Evolutionary conservation across 2,329 filamentous ascomycete species (phyloP).

Genomic region (Scedosporium boydii): DNA sequence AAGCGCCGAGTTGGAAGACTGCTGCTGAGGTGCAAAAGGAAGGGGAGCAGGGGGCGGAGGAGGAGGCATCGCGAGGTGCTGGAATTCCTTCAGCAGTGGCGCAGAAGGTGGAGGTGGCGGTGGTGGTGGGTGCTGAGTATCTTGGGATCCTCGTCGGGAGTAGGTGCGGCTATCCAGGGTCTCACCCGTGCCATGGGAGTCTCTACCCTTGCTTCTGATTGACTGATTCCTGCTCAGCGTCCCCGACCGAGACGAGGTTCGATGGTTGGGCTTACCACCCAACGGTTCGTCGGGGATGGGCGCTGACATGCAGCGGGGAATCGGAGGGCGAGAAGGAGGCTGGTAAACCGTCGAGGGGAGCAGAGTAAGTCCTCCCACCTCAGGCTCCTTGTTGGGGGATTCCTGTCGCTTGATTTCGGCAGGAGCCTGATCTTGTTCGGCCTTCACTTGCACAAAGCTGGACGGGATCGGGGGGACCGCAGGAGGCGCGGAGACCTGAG

Average conservation of each 20-base stretch:
- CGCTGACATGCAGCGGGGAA: conserved; percentile 55
- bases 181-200: conserved; percentile 19
- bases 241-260: not conserved
- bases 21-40: conserved; percentile 29
- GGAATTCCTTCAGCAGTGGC: conserved; percentile 51
- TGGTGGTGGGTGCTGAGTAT: conserved; percentile 39
- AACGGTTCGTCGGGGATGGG: conserved; percentile 31
- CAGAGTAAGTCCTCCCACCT: conserved; percentile 29
- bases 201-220: conserved; percentile 21
- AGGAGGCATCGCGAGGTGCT: conserved; percentile 51
- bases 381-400: conserved; percentile 23
- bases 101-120: conserved; percentile 36
- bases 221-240: conserved; percentile 11
- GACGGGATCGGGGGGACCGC: conserved; percentile 45
- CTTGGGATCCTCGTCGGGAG: conserved; percentile 35
- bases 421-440: conserved; percentile 24
- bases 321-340: conserved; percentile 36
- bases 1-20: conserved; percentile 33
- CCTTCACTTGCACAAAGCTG: conserved; percentile 21
- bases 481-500: conserved; percentile 25
- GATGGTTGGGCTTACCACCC: not conserved
- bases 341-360: conserved; percentile 53
- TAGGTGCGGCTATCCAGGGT: conserved; percentile 29
- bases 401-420: conserved; percentile 26
- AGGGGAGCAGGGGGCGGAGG: conserved; percentile 53